Evolutionary conservation across 2,329 filamentous ascomycete species (phyloP).

Genomic region (Xylariaceae sp.): DNA sequence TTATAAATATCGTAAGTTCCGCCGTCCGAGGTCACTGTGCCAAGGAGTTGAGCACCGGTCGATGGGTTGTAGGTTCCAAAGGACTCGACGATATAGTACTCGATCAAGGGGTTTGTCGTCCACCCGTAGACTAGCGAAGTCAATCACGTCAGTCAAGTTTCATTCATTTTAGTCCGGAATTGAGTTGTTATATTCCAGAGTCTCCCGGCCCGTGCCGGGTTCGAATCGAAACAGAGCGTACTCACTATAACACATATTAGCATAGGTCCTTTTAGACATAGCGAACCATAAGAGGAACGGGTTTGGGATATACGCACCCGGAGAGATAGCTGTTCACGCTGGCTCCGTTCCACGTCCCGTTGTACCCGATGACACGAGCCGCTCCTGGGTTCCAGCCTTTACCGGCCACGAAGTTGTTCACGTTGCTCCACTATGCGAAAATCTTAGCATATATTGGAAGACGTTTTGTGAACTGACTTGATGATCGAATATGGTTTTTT

Average conservation of each 20-base stretch:
- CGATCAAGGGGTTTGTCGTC: slow-evolving; percentile 36
- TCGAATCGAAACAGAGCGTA: no score
- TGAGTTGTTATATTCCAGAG: no score
- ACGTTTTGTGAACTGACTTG: not conserved
- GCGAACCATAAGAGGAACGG: no score
- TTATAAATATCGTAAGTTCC: slow-evolving; percentile 35
- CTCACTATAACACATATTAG: no score
- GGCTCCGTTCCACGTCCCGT: slow-evolving; percentile 19
- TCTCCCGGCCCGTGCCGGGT: no score
- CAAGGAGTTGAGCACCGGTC: slow-evolving; percentile 32
- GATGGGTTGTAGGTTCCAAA: slow-evolving; percentile 42
- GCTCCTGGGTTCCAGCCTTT: slow-evolving; percentile 43
- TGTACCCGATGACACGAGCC: slow-evolving; percentile 3
- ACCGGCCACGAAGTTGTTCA: slow-evolving; percentile 45
- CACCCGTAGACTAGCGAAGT: slow-evolving; percentile 33
- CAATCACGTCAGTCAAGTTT: no score
- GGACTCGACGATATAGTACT: slow-evolving; percentile 41
- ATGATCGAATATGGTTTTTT: slow-evolving; percentile 32
- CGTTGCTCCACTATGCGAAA: slow-evolving; percentile 30
- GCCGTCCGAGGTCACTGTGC: slow-evolving; percentile 31
- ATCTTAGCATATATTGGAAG: not conserved
- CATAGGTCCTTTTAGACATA: no score
- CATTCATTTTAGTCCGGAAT: no score
- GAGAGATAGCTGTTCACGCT: slow-evolving; percentile 23
- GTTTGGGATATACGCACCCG: no score